A percentile compares a stretch with the other conserved stretches of the same genome.
phyloP scores from a whole-genome alignment of 257 asterid species.

The Capsicum pubescens region DNA sequence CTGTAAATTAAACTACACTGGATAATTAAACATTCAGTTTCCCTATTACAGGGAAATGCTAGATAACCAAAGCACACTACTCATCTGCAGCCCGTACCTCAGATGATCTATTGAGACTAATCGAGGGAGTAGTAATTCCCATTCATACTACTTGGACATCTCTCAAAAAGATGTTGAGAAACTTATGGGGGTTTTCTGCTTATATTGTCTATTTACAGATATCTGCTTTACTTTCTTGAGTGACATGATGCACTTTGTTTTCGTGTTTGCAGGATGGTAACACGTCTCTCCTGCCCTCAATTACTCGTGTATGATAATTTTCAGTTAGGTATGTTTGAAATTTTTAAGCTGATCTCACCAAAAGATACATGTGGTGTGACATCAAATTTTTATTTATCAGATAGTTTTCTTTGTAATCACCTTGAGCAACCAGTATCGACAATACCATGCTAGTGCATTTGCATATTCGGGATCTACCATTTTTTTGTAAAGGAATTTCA shows the following conservation, averaged over 20 bases:
- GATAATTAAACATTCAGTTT: neutral
- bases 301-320: constrained; percentile 12
- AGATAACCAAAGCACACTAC: neutral
- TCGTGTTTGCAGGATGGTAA: neutral
- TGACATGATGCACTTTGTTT: constrained; percentile 6
- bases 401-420: constrained; percentile 20
- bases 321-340: neutral
- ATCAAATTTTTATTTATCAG: neutral
- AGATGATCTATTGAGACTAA: neutral
- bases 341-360: neutral
- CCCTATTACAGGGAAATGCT: neutral
- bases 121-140: neutral
- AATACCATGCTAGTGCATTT: neutral
- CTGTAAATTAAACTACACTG: neutral
- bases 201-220: neutral
- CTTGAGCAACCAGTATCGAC: neutral
- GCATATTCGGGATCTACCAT: neutral
- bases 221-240: neutral
- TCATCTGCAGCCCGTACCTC: neutral
- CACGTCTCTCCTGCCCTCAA: neutral
- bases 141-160: neutral
- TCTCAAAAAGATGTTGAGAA: neutral
- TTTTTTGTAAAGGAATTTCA: neutral
- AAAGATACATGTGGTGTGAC: constrained; percentile 14
- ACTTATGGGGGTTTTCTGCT: neutral